Conservation (phyloP, 179 eudicot species). For the Pouteria campechiana region DNA sequence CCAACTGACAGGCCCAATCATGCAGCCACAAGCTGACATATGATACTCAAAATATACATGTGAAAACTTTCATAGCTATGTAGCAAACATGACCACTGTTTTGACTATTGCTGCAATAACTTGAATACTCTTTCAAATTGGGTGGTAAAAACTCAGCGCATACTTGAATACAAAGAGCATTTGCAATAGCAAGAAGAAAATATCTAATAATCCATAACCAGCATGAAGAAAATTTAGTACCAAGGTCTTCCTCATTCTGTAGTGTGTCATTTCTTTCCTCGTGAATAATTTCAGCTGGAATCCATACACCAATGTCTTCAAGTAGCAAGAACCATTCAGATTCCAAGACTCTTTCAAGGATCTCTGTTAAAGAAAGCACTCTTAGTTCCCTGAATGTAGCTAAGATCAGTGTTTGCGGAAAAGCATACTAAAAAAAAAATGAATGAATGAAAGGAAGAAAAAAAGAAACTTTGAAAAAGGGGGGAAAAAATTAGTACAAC, state of each 20-base stretch:
- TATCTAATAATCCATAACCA: background rate
- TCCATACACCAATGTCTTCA: constrained; percentile 75
- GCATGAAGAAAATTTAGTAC: constrained; percentile 25
- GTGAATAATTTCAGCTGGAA: constrained; percentile 43
- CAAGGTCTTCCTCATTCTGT: constrained; percentile 52
- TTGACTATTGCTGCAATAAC: background rate
- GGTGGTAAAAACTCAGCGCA: background rate
- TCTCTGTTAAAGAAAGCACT: constrained; percentile 21
- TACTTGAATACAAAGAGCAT: background rate
- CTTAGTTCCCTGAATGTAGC: background rate
- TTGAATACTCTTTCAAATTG: background rate
- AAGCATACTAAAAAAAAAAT: background rate
- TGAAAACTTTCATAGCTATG: too few species aligned
- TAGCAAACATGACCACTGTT: background rate
- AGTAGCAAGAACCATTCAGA: constrained; percentile 53
- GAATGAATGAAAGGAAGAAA: background rate
- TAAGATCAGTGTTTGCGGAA: background rate
- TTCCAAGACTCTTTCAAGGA: constrained; percentile 45
- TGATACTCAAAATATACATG: too few species aligned
- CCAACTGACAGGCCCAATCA: too few species aligned
- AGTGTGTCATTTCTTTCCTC: constrained; percentile 78
- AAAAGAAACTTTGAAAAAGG: background rate
- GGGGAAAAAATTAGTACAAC: background rate
- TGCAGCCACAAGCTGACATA: too few species aligned
- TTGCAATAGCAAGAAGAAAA: background rate